A percentile compares a stretch with the other conserved stretches of the same genome.
Conservation (phyloP, 768 basidiomycete species). For the Lyophyllum semitale region DNA sequence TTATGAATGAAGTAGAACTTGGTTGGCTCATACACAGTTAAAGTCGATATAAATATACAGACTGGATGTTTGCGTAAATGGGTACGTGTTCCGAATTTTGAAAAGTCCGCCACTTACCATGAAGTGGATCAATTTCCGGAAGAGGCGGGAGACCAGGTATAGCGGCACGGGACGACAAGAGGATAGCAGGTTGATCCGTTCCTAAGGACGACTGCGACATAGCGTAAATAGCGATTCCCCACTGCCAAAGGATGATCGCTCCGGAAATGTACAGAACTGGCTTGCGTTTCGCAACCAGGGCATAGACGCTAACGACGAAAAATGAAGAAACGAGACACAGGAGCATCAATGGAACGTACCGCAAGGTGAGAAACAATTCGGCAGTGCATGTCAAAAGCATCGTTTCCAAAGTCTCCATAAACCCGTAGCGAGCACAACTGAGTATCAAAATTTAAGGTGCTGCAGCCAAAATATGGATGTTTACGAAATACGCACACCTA, state of each 20-base stretch:
- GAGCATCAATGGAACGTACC: not conserved
- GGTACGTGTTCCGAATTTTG: not conserved
- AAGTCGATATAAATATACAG: slow-evolving; percentile 1
- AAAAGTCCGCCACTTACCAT: not conserved
- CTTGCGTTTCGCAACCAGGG: not conserved
- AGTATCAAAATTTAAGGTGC: too few relatives aligned
- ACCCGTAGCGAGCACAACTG: slow-evolving; percentile 10
- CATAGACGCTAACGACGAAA: slow-evolving; percentile 3
- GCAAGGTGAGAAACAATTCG: slow-evolving; percentile 4
- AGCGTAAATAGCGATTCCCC: slow-evolving; percentile 3
- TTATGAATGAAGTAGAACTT: not conserved
- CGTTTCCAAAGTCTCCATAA: slow-evolving; percentile 7
- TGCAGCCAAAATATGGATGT: not conserved
- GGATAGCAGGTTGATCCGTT: not conserved
- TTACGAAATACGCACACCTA: slow-evolving; percentile 1
- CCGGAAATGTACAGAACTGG: not conserved
- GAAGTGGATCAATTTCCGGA: not conserved
- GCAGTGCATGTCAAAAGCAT: slow-evolving; percentile 1
- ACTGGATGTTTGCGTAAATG: not conserved
- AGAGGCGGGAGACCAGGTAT: not conserved
- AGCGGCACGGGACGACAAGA: not conserved
- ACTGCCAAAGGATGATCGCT: slow-evolving; percentile 3
- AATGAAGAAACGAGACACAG: not conserved
- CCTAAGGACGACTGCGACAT: slow-evolving; percentile 5
- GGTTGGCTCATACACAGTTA: not conserved